phyloP scores from a whole-genome alignment of 148 eudicot genomes.

The Euryodendron excelsum region DNA sequence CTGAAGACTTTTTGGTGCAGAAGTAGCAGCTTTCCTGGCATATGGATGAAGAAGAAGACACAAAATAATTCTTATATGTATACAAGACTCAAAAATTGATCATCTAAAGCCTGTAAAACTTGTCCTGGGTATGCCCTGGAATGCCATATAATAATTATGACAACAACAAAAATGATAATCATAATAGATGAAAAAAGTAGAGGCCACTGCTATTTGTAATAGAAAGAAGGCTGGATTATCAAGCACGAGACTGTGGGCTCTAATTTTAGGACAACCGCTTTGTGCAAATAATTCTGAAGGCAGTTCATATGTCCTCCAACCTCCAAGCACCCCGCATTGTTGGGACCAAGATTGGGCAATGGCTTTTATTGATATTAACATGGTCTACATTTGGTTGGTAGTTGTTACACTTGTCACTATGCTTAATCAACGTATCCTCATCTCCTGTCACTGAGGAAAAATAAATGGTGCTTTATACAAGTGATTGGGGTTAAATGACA shows the following conservation, averaged over 20 bases:
- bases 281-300: background rate
- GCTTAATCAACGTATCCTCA: background rate
- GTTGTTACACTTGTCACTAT: background rate
- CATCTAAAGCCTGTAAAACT: background rate
- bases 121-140: background rate
- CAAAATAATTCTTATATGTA: background rate
- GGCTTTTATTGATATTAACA: background rate
- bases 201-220: background rate
- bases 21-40: slow-evolving; percentile 41
- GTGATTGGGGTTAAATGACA: background rate
- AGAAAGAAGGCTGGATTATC: background rate
- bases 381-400: background rate
- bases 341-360: background rate
- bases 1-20: slow-evolving; percentile 32
- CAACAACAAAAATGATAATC: background rate
- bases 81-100: background rate
- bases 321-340: background rate
- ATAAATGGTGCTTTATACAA: background rate
- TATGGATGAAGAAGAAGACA: background rate
- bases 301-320: background rate
- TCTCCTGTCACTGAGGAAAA: background rate
- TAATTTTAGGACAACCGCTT: background rate
- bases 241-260: background rate
- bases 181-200: background rate
- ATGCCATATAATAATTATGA: background rate